A percentile compares a stretch with the other conserved stretches of the same genome.
phyloP scores from a whole-genome alignment of 768 basidiomycete genomes.

The Tephrocybe sp. region DNA sequence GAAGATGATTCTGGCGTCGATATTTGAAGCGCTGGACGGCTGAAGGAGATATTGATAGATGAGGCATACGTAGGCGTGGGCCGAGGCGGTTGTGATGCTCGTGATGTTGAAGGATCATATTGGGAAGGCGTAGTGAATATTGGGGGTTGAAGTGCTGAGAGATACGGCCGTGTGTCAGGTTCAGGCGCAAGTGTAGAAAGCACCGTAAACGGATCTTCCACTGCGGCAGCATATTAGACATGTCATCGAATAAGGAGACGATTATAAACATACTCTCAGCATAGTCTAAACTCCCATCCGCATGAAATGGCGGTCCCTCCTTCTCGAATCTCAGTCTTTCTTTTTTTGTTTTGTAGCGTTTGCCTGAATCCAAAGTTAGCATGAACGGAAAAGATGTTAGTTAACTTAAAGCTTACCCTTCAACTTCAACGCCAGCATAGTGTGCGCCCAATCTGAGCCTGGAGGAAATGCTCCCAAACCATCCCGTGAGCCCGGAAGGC shows the following conservation, averaged over 20 bases:
- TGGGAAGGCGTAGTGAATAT: slow-evolving; percentile 15
- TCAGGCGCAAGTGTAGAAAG: slow-evolving; percentile 66
- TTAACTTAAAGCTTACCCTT: slow-evolving; percentile 49
- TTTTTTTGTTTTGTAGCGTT: slow-evolving; percentile 79
- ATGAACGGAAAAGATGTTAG: background rate
- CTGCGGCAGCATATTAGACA: no score
- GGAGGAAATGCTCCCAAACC: slow-evolving; percentile 74
- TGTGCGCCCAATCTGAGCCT: slow-evolving; percentile 68
- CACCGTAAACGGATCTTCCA: slow-evolving; percentile 78
- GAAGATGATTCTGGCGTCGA: slow-evolving; percentile 21
- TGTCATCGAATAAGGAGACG: background rate
- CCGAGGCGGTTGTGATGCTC: slow-evolving; percentile 25
- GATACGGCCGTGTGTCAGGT: slow-evolving; percentile 48
- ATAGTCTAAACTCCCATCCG: slow-evolving; percentile 84
- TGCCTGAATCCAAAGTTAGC: slow-evolving; percentile 42
- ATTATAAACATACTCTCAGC: slow-evolving; percentile 51
- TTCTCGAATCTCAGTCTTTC: slow-evolving; percentile 77
- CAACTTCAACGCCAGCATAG: slow-evolving; percentile 72
- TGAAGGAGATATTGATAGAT: slow-evolving; percentile 16
- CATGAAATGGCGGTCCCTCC: slow-evolving; percentile 64
- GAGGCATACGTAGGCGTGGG: slow-evolving; percentile 14
- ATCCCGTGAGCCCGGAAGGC: slow-evolving; percentile 75
- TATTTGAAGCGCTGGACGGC: slow-evolving; percentile 18
- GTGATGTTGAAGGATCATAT: slow-evolving; percentile 23
- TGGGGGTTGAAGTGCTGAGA: slow-evolving; percentile 58